Evolutionary conservation across 768 basidiomycete species (phyloP), one percentile per base, ranked within the genome.

Genomic region (Lepiota brunneoincarnata): DNA sequence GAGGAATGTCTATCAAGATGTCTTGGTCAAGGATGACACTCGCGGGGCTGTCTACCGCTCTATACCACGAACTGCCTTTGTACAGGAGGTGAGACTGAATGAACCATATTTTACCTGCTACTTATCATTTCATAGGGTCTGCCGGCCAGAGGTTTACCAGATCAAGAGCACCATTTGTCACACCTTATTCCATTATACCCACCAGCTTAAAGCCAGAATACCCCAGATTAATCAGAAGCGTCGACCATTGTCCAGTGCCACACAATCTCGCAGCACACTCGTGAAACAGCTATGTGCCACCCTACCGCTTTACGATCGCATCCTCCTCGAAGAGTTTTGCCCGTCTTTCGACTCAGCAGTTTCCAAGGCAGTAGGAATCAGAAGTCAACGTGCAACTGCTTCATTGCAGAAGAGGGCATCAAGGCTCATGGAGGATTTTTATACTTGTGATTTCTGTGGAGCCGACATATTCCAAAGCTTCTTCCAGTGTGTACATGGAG

Each of bases 21-120:
- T 87, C 88, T 1, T 93, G 91, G 91, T 92, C 90, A 1, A 75
- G 91, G 42, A 92, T 93, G 89, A 86, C 88, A 6, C 61, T 87
- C 23, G 64, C 70, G 43, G 86, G 88, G 3, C 65, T 91, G 12
- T 64, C 67, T 37, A 72, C 75, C 0, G 87, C 90, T 2, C 72
- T 87, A 28, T 78, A 82, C 61, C 79, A 87, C 40, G 91, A 93
- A 58, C 73, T 93, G 31, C 88, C 88, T 0, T 78, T 93, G 12
- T 93, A 93, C 65, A 81, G 82, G 64, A 77, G 91, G 91, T 91
- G 54, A 55, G 72, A 52, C 3, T 49, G 11, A 17, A 6, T 51
- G 38, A 36, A 15, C 21, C 28, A 20, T 40, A 40, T 51, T 12
- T 4, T 37, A 9, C n/a, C 40, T 55, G 15, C 52, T 39, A 35